Percentiles rank a stretch among this genome's conserved stretches.
Evolutionary conservation across 2,329 filamentous ascomycete genomes (phyloP).

Genomic region (Fusarium denticulatum): DNA sequence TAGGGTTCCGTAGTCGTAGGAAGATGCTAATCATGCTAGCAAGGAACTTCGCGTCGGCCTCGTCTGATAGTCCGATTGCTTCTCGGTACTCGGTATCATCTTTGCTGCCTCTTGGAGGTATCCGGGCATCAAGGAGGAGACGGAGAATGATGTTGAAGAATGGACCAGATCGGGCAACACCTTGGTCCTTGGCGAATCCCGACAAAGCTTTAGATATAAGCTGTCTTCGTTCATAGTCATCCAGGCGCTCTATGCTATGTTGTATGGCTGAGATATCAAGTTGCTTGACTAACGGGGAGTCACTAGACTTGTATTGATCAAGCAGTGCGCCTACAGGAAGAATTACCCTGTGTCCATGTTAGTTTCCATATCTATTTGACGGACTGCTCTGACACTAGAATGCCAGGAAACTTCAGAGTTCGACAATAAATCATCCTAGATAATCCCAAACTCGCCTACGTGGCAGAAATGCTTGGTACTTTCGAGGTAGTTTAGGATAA

Average conservation of each 20-base stretch:
- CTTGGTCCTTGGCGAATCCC: slow-evolving; percentile 47
- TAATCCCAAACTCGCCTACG: background rate
- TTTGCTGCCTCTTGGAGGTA: slow-evolving; percentile 80
- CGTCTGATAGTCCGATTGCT: slow-evolving; percentile 71
- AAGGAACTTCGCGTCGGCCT: slow-evolving; percentile 77
- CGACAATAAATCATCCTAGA: background rate
- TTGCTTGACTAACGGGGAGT: slow-evolving; percentile 80
- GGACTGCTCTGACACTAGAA: background rate
- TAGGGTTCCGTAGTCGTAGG: slow-evolving; percentile 57
- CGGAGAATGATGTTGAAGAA: slow-evolving; percentile 87
- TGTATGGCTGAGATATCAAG: slow-evolving; percentile 91
- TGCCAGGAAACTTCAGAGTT: background rate
- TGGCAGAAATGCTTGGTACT: background rate
- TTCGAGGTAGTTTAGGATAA: background rate
- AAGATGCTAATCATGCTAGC: slow-evolving; percentile 81
- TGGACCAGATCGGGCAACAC: slow-evolving; percentile 55
- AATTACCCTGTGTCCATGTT: slow-evolving; percentile 63
- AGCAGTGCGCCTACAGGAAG: slow-evolving; percentile 86
- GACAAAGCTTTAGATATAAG: slow-evolving; percentile 68
- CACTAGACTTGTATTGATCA: slow-evolving; percentile 85
- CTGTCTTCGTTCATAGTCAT: slow-evolving; percentile 70
- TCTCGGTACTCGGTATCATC: slow-evolving; percentile 77
- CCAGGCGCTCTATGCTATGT: slow-evolving; percentile 71
- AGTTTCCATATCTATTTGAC: background rate
- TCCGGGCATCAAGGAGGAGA: slow-evolving; percentile 73